A percentile compares a stretch with the other conserved stretches of the same genome.
Conservation (phyloP, 768 basidiomycete genomes). For the Tylopilus sp. region DNA sequence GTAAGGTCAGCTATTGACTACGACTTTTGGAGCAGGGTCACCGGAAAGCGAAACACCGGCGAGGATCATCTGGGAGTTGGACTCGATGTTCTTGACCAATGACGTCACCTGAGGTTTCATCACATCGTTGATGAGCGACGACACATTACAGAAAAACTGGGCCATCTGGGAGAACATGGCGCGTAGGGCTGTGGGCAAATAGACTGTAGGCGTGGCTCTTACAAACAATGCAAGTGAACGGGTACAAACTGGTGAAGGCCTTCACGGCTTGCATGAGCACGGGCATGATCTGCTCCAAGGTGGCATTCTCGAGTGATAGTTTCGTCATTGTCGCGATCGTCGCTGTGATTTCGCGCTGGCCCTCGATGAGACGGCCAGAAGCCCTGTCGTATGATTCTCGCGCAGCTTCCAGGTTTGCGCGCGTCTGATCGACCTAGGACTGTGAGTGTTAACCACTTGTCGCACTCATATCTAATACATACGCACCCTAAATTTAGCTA, state of each 20-base stretch:
- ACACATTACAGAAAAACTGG: slow-evolving; percentile 13
- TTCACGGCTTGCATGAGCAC: slow-evolving; percentile 16
- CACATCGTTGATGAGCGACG: slow-evolving; percentile 17
- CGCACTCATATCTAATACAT: background rate
- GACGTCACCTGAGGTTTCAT: slow-evolving; percentile 17
- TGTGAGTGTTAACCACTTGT: background rate
- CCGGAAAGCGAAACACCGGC: slow-evolving; percentile 14
- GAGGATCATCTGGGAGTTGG: slow-evolving; percentile 14
- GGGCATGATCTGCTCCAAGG: slow-evolving; percentile 15
- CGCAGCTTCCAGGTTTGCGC: slow-evolving; percentile 16
- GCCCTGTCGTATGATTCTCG: slow-evolving; percentile 13
- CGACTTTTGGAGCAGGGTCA: background rate
- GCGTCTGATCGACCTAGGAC: slow-evolving; percentile 18
- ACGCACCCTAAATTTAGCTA: slow-evolving; percentile 10
- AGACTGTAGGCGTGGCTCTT: too few relatives aligned
- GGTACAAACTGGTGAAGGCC: slow-evolving; percentile 11
- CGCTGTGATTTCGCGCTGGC: slow-evolving; percentile 16
- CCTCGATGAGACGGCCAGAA: slow-evolving; percentile 11
- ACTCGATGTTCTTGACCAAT: slow-evolving; percentile 11
- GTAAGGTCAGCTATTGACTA: background rate
- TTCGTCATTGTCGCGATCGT: slow-evolving; percentile 15
- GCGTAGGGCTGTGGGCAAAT: slow-evolving; percentile 7
- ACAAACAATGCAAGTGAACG: background rate
- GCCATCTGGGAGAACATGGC: slow-evolving; percentile 17
- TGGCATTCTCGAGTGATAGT: slow-evolving; percentile 17